Conservation (phyloP, 1,284 basidiomycete genomes). For the Trichosporon faecale region DNA sequence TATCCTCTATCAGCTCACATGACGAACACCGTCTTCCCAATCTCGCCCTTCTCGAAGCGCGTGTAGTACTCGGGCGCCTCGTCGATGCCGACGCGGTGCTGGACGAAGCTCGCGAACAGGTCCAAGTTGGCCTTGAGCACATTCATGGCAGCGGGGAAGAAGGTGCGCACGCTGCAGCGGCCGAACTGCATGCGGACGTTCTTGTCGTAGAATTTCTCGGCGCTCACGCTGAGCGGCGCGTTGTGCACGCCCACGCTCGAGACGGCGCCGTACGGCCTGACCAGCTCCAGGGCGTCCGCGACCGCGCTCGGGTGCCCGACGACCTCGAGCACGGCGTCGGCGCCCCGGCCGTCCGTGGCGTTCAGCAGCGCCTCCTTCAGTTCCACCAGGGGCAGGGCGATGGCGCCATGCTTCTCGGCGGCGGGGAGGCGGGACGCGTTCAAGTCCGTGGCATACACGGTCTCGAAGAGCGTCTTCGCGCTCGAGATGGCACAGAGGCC, state of each 20-base stretch:
- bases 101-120: slow-evolving; percentile 46
- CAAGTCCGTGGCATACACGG: slow-evolving; percentile 44
- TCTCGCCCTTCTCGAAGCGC: slow-evolving; percentile 47
- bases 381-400: slow-evolving; percentile 37
- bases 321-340: slow-evolving; percentile 59
- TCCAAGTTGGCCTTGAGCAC: slow-evolving; percentile 55
- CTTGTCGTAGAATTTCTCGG: slow-evolving; percentile 68
- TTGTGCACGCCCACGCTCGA: slow-evolving; percentile 68
- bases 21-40: slow-evolving; percentile 52
- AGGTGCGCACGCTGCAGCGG: slow-evolving; percentile 75
- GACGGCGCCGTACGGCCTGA: slow-evolving; percentile 75
- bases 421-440: slow-evolving; percentile 28
- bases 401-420: slow-evolving; percentile 50
- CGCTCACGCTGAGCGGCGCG: slow-evolving; percentile 40
- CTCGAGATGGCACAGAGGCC: slow-evolving; percentile 53
- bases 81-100: slow-evolving; percentile 41
- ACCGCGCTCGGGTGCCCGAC: slow-evolving; percentile 74
- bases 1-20: not conserved
- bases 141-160: slow-evolving; percentile 70
- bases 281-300: slow-evolving; percentile 68
- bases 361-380: slow-evolving; percentile 31
- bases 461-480: slow-evolving; percentile 47
- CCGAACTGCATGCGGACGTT: slow-evolving; percentile 60
- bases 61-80: slow-evolving; percentile 50
- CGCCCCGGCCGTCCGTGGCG: slow-evolving; percentile 50